Evolutionary conservation across 73 alveolate genomes (phyloP).

Genomic region (Stentor roeselii): DNA sequence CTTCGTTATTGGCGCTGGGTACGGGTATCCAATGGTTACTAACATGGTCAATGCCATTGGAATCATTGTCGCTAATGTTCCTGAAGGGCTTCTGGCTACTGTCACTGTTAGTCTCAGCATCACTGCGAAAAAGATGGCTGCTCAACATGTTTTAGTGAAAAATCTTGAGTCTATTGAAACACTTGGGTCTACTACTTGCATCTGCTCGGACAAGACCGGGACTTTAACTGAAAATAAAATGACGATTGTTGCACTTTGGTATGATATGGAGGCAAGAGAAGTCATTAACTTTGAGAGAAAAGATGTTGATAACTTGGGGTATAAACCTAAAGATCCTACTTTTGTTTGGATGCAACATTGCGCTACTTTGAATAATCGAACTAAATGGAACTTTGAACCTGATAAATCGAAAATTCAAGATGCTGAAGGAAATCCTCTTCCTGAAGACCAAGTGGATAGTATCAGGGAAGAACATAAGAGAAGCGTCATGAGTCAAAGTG

Average conservation of each 20-base stretch:
- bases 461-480: background rate
- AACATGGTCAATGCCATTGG: conserved; percentile 89
- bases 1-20: conserved; percentile 74
- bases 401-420: background rate
- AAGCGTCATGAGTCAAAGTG: background rate
- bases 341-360: conserved; percentile 35
- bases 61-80: conserved; percentile 95
- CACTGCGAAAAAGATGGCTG: conserved; percentile 92
- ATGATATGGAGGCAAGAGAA: conserved; percentile 74
- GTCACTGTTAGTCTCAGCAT: conserved; percentile 90
- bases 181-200: conserved; percentile 95
- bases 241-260: conserved; percentile 92
- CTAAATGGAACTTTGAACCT: conserved; percentile 32
- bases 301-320: conserved; percentile 36
- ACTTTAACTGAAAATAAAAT: conserved; percentile 93
- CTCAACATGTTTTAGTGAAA: conserved; percentile 84
- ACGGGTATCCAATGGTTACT: conserved; percentile 75
- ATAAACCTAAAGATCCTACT: conserved; percentile 36
- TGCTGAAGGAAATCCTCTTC: conserved; percentile 18
- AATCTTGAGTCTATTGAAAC: conserved; percentile 95
- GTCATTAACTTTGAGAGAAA: conserved; percentile 67
- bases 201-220: conserved; percentile 97
- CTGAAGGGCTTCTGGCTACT: conserved; percentile 92
- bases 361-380: conserved; percentile 45
- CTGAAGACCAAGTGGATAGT: background rate